phyloP scores from a whole-genome alignment of 2,329 filamentous ascomycete species.

The Fusarium cicatricum region DNA sequence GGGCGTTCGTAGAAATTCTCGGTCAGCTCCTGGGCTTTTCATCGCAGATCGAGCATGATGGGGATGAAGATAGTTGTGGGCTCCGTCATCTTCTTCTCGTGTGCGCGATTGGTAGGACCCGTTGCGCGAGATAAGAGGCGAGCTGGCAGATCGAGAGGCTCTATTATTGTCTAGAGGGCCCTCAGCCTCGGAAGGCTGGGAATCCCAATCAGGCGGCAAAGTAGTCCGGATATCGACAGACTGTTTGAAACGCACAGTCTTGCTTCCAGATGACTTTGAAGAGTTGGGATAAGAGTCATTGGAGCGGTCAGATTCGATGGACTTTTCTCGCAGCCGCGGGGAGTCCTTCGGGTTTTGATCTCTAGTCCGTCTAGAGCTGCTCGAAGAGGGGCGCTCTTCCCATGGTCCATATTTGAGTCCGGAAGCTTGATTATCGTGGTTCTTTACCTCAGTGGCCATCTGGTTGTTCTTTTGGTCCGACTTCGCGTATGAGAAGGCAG shows the following conservation, averaged over 20 bases:
- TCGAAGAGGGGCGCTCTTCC: slow-evolving; percentile 13
- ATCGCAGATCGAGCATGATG: slow-evolving; percentile 9
- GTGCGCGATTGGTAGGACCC: background rate
- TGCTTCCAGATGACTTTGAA: slow-evolving; percentile 35
- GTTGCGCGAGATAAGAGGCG: slow-evolving; percentile 27
- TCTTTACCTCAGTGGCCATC: background rate
- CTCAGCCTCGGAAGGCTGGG: slow-evolving; percentile 21
- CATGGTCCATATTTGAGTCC: slow-evolving; percentile 5
- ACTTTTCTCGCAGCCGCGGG: slow-evolving; percentile 13
- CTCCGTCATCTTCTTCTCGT: background rate
- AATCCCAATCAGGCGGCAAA: slow-evolving; percentile 11
- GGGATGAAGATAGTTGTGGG: slow-evolving; percentile 13
- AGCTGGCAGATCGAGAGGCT: slow-evolving; percentile 9
- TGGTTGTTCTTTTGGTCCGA: background rate
- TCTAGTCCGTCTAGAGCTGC: slow-evolving; percentile 1
- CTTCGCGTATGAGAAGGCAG: background rate
- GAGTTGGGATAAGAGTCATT: slow-evolving; percentile 30
- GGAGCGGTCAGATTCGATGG: slow-evolving; percentile 31
- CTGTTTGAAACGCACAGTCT: slow-evolving; percentile 40
- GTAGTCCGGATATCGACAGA: slow-evolving; percentile 31
- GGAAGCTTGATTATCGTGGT: background rate
- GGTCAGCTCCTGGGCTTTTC: slow-evolving; percentile 1
- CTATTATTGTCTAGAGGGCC: slow-evolving; percentile 1
- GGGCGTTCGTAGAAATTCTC: slow-evolving; percentile 5
- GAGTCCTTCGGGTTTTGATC: background rate